phyloP scores from a whole-genome alignment of 805 yeast genomes.

The Wickerhamiella siamensis region DNA sequence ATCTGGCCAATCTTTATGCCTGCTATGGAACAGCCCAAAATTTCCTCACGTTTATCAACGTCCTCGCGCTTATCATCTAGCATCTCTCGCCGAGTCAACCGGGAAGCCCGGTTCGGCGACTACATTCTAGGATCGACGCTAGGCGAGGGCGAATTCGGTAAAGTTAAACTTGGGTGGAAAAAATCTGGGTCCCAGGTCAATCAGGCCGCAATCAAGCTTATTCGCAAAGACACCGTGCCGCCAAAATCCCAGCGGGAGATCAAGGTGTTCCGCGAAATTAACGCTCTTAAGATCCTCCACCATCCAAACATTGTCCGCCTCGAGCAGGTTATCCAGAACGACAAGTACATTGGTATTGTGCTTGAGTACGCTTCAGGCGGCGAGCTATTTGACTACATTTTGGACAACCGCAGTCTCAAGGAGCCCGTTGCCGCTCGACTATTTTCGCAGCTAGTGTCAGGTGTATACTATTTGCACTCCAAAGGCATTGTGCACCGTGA shows the following conservation, averaged over 20 bases:
- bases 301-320: slow-evolving; percentile 90
- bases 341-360: slow-evolving; percentile 90
- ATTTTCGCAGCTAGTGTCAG: slow-evolving; percentile 86
- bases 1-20: too few species aligned
- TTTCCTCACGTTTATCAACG: neutral
- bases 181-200: slow-evolving; percentile 50
- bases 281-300: slow-evolving; percentile 59
- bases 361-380: slow-evolving; percentile 96
- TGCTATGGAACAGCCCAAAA: slow-evolving; percentile 1
- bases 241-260: slow-evolving; percentile 74
- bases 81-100: slow-evolving; percentile 19
- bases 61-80: slow-evolving; percentile 16
- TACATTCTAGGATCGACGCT: slow-evolving; percentile 83
- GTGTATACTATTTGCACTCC: slow-evolving; percentile 78
- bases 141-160: slow-evolving; percentile 98
- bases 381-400: slow-evolving; percentile 83
- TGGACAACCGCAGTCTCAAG: slow-evolving; percentile 72
- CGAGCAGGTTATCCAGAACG: slow-evolving; percentile 87
- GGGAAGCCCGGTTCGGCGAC: slow-evolving; percentile 57
- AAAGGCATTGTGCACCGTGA: slow-evolving; percentile 72
- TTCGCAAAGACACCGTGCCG: slow-evolving; percentile 76
- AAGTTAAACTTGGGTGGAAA: slow-evolving; percentile 93
- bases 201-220: slow-evolving; percentile 87
- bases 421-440: slow-evolving; percentile 75
- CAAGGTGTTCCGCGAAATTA: slow-evolving; percentile 85